These are phyloP conservation scores for Claviceps monticola DNA, from an alignment of 2,329 filamentous ascomycete species.

Conservation along the genomic window DNA sequence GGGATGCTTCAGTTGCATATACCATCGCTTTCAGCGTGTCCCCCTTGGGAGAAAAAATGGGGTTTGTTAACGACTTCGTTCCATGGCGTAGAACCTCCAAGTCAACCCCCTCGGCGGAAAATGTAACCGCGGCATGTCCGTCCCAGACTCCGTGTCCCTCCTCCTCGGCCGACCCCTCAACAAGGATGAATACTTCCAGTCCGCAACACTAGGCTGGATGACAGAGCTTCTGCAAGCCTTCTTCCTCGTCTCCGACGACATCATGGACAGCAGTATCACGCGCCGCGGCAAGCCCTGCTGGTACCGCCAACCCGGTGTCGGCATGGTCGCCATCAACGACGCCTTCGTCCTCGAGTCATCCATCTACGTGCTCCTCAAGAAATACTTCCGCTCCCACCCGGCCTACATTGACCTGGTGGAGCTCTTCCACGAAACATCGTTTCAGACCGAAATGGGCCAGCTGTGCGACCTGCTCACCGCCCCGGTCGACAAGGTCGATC, in stretches of 20 bases:
- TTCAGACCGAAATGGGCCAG: constrained; percentile 93
- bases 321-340: constrained; percentile 97
- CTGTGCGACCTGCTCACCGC: constrained; percentile 89
- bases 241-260: constrained; percentile 97
- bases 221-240: constrained; percentile 97
- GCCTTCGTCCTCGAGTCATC: constrained; percentile 84
- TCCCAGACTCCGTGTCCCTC: constrained; percentile 77
- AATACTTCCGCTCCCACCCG: constrained; percentile 79
- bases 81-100: constrained; percentile 51
- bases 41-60: no score
- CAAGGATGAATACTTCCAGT: constrained; percentile 74
- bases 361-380: constrained; percentile 87
- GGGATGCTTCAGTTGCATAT: no score
- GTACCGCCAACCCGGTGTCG: constrained; percentile 82
- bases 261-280: constrained; percentile 94
- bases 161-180: constrained; percentile 58
- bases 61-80: neutral
- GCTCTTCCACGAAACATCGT: constrained; percentile 88
- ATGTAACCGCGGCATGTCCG: constrained; percentile 97
- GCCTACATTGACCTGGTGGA: constrained; percentile 85
- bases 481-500: constrained; percentile 82
- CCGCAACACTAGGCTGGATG: constrained; percentile 88
- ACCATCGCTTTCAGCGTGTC: no score
- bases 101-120: constrained; percentile 88
- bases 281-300: constrained; percentile 91